Conservation (phyloP, 225 moss, liverwort and hornwort genomes). For the Anthoceros angustus region DNA sequence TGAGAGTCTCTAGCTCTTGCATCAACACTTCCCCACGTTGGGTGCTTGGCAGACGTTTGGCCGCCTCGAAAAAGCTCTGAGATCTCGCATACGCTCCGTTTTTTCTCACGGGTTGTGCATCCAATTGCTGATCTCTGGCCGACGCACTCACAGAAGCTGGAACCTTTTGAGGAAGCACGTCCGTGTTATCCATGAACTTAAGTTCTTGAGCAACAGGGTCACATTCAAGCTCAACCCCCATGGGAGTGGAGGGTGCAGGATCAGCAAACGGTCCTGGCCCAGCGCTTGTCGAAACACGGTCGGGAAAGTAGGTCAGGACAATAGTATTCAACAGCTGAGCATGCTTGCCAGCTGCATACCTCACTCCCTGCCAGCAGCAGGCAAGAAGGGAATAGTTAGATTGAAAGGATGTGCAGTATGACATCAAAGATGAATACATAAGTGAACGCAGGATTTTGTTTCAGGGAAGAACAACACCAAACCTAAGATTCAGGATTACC, state of each 20-base stretch:
- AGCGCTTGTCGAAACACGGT: neutral
- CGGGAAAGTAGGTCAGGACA: slow-evolving; percentile 36
- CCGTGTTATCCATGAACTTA: slow-evolving; percentile 55
- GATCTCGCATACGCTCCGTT: slow-evolving; percentile 36
- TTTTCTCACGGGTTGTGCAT: slow-evolving; percentile 9
- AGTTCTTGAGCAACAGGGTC: slow-evolving; percentile 64
- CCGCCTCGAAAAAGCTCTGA: slow-evolving; percentile 27
- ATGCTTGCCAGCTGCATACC: slow-evolving; percentile 87
- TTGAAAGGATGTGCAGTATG: neutral
- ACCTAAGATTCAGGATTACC: slow-evolving; percentile 22
- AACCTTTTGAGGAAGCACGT: slow-evolving; percentile 13
- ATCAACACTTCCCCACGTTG: slow-evolving; percentile 62
- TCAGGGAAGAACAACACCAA: neutral
- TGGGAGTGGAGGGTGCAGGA: slow-evolving; percentile 34
- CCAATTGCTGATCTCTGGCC: slow-evolving; percentile 11
- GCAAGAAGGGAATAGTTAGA: neutral
- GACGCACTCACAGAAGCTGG: slow-evolving; percentile 26
- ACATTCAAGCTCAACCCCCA: slow-evolving; percentile 66
- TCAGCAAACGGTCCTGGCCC: slow-evolving; percentile 6
- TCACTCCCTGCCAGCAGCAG: slow-evolving; percentile 50
- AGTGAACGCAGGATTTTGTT: neutral
- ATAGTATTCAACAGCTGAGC: slow-evolving; percentile 86
- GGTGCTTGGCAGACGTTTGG: slow-evolving; percentile 52
- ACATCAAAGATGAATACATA: neutral
- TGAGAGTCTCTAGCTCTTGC: slow-evolving; percentile 58